phyloP scores from a whole-genome alignment of 805 yeast genomes.

The Pichia nanzhaoensis region DNA sequence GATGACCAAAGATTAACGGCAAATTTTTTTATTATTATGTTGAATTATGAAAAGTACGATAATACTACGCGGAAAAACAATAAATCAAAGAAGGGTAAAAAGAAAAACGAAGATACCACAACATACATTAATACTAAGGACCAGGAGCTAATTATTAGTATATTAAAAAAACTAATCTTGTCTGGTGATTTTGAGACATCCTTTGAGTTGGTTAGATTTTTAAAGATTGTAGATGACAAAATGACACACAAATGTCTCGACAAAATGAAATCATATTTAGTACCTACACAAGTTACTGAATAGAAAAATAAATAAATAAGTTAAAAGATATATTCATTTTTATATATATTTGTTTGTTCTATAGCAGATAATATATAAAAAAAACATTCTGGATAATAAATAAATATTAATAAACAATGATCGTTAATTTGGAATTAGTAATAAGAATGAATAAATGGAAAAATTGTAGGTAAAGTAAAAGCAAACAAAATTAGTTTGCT shows the following conservation, averaged over 20 bases:
- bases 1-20: conserved; percentile 43
- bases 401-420: background rate
- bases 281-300: background rate
- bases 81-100: background rate
- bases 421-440: background rate
- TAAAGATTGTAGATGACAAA: conserved; percentile 40
- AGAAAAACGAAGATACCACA: conserved; percentile 3
- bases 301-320: background rate
- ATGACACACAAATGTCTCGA: conserved; percentile 33
- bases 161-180: conserved; percentile 37
- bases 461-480: conserved; percentile 26
- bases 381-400: background rate
- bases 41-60: conserved; percentile 38
- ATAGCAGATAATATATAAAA: background rate
- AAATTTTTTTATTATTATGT: conserved; percentile 44
- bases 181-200: conserved; percentile 45
- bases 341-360: background rate
- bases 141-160: conserved; percentile 35
- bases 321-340: background rate
- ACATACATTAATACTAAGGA: conserved; percentile 26
- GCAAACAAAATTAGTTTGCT: conserved; percentile 29
- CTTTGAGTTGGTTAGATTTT: conserved; percentile 47
- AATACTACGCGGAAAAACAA: conserved; percentile 1
- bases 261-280: conserved; percentile 16
- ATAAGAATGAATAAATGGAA: conserved; percentile 13